Evolutionary conservation across 768 basidiomycete species (phyloP), one percentile per base, ranked within the genome.

Genomic region (Tricholoma hemisulphureum): DNA sequence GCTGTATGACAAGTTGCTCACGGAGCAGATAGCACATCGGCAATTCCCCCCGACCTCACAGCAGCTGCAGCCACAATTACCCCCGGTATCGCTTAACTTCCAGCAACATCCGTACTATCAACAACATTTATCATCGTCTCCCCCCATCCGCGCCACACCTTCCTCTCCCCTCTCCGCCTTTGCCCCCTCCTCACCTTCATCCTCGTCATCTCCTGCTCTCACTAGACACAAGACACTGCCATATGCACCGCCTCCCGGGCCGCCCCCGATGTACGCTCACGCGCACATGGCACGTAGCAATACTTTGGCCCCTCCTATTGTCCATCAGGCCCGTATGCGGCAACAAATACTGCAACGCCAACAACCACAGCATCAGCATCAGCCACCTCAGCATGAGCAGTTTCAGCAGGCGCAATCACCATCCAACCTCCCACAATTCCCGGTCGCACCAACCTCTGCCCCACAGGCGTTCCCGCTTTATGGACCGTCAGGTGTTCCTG

Each of bases 1-100:
- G 67, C 75, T 97, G 3, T 98, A 98, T 68, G 95, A 98, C 63
- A 83, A 88, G 54, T 77, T 97, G 20, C 76, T 96, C 41, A 94
- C 94, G 23, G 83, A 91, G 61, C 91, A 95, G 67, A 79, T 95
- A 10, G 79, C 87, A 2, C 85, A 83, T 11, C 67, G 55, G 4
- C 63, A 59, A 8, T 63, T 61, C 24, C 11, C 26, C 14, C 46
- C 10, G 18, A 48, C 61, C 24, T 52, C 62, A 13, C 67, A 58
- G 2, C 62, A 59, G 13, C 65, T 39, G 53, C 65, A 60, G 32
- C 61, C 37, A 49, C 69, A 69, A 53, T 56, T 66, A 10, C 66
- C 66, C 21, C 69, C 70, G 23, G 63, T 67, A 28, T 61, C 68
- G 14, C 60, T 63, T 35, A 51, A 69, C 23, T 70, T 68, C 39